Percentiles rank a stretch among this genome's conserved stretches.
These are phyloP conservation scores for Microbotryomycetes sp. DNA, from an alignment of 1,284 basidiomycete genomes.

Conservation along the genomic window DNA sequence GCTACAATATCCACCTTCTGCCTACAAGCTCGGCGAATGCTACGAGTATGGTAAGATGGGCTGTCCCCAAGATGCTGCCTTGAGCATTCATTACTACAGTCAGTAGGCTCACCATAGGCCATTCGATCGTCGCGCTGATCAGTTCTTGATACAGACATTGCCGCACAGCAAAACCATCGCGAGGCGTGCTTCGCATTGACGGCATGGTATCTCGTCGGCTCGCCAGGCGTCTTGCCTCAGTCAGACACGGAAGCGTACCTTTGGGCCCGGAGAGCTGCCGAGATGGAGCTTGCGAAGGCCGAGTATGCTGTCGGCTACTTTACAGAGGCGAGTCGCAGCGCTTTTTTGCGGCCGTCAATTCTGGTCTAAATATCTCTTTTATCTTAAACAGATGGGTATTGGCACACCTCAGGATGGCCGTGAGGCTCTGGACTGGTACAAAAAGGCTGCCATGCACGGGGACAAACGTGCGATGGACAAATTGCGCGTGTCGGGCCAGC, in stretches of 20 bases:
- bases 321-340: conserved; percentile 53
- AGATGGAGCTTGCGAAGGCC: conserved; percentile 85
- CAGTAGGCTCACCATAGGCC: conserved; percentile 41
- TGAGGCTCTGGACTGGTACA: conserved; percentile 71
- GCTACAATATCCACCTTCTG: conserved; percentile 90
- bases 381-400: conserved; percentile 39
- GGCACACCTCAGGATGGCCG: conserved; percentile 42
- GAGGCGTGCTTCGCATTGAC: conserved; percentile 97
- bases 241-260: conserved; percentile 96
- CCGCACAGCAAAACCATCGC: conserved; percentile 91
- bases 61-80: conserved; percentile 92
- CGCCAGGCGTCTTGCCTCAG: conserved; percentile 92
- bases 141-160: conserved; percentile 60
- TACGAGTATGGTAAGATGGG: conserved; percentile 99
- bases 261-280: conserved; percentile 88
- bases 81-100: conserved; percentile 98
- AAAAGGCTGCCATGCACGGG: conserved; percentile 81
- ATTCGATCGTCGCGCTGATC: not conserved
- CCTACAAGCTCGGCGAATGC: conserved; percentile 92
- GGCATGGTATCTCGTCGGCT: conserved; percentile 98
- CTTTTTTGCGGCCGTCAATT: not conserved
- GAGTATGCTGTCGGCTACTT: conserved; percentile 99
- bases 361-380: not conserved
- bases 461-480: conserved; percentile 89
- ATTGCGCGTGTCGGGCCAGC: conserved; percentile 43